Base-by-base conservation (phyloP, 2,329 filamentous ascomycete genomes). In the Hypocrella siamensis region DNA sequence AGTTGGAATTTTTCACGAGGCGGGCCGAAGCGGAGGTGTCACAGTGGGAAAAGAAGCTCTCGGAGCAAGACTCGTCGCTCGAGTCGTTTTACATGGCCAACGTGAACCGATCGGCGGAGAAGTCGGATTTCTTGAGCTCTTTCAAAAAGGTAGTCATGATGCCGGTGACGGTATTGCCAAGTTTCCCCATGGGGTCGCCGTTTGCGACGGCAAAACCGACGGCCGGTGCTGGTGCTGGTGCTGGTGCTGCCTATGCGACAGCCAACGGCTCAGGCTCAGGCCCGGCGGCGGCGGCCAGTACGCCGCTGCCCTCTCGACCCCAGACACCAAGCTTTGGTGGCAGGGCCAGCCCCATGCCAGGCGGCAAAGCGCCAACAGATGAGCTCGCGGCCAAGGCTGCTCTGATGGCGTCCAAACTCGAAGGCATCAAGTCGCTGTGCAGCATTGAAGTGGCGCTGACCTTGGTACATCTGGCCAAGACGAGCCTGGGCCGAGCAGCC, bases 121-220 rank as follows among this genome's bases (percentile, higher is more conserved):
- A 98, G 58, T 83, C 85, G 42, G 90, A 98, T 51, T 98, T 98
- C 46, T 52, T 98, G 38, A 90, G 78, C 28, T 93, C 86, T 0
- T 98, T 98, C 64, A 94, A 85, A 49, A 96, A 96, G 54, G 90
- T 98, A 7, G 82, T 98, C 41, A 94, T 98, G 86, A 92, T 93
- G 76, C 90, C 90, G 3, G 88, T 98, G 30, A 93, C 83, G 32
- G 88, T 85, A 7, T 62, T 96, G 4, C 82, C 84, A 2, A 76
- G 70, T 29, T 70, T 83, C 37, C 56, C 70, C 5, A 58, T 71
- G 31, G 61, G 63, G 7, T 71, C 61, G n/a, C 66, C 66, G 33
- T 82, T 74, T 46, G 65, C 57, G 37, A 55, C 53, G 22, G 49
- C 46, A 30, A 65, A 60, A 33, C 48, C 60, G 1, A 14, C 26